Base-by-base conservation (phyloP, 2,329 filamentous ascomycete genomes). In the Sporothrix inflata region DNA sequence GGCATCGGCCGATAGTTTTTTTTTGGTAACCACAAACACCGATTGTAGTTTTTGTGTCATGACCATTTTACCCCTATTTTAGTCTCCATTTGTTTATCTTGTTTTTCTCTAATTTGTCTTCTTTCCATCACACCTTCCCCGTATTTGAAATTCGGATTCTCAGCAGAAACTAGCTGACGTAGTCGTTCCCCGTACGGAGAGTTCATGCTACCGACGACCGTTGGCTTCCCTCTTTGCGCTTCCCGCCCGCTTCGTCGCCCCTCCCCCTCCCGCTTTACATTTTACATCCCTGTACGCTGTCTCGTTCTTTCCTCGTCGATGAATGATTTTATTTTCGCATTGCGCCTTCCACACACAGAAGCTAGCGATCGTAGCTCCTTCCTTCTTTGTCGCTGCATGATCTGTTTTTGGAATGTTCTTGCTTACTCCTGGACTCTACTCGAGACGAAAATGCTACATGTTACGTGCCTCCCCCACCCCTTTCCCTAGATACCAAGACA, bases 381-480 rank as follows among this genome's bases (percentile, higher is more conserved):
- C 67, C 67, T 57, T 45, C 12, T 69, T 45, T 6, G 67, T 57
- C 51, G 9, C 11, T 69, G 6, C 4, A 14, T 60, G 51, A 45
- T 42, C 51, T 60, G 51, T 69, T 57, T 69, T 57, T 57, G 67
- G 67, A 69, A 55, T 30, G 21, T 27, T 69, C 66, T 24, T 40
- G 47, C 66, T 16, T 53, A 47, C 42, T 30, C 11, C 38, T 53
- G 11, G 21, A 12, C 19, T 65, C 12, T 45, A 40, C 51, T 47
- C 68, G 42, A 24, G 63, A 67, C 40, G 24, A 65, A 42, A 45
- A 65, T 65, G 40, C 38, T 24, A 65, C 60, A 65, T 45, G 9
- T 16, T 45, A 65, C 21, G 40, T 65, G 40, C 60, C 30, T 40
- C 55, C 60, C 34, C 21, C 60, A 45, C 38, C 21, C 60, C 40